Evolutionary conservation across 441 rosid genomes (phyloP).

Genomic region (Gossypium davidsonii): DNA sequence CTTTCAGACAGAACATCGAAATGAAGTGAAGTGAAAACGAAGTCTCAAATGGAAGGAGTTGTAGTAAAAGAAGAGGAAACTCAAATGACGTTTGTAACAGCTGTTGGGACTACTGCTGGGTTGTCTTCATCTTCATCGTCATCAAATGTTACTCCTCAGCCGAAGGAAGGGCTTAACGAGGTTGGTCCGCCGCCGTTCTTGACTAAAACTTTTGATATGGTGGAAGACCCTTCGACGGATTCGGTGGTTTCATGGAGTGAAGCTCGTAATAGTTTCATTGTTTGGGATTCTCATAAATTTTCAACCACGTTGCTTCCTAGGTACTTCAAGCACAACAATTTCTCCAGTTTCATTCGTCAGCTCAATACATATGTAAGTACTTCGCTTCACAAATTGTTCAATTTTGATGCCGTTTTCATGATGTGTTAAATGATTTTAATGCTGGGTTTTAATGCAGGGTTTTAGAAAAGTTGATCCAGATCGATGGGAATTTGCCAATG

Average conservation of each 20-base stretch:
- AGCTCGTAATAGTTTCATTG: constrained; percentile 55
- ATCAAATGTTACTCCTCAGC: constrained; percentile 41
- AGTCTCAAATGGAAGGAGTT: constrained; percentile 29
- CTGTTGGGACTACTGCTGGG: constrained; percentile 2
- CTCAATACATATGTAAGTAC: constrained; percentile 64
- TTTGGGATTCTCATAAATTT: constrained; percentile 54
- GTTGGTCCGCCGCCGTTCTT: constrained; percentile 68
- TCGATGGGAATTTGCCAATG: constrained; percentile 84
- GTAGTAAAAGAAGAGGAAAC: constrained; percentile 52
- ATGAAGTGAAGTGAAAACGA: neutral
- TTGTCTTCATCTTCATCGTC: constrained; percentile 46
- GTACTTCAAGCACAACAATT: constrained; percentile 58
- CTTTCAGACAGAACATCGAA: neutral
- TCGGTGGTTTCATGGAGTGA: constrained; percentile 55
- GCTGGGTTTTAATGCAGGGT: constrained; percentile 37
- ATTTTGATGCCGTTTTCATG: no score
- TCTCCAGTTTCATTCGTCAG: constrained; percentile 71
- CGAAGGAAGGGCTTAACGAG: constrained; percentile 65
- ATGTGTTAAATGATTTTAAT: neutral
- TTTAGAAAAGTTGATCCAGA: constrained; percentile 85
- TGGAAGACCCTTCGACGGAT: constrained; percentile 54
- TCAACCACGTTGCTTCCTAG: constrained; percentile 48
- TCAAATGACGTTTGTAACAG: constrained; percentile 12
- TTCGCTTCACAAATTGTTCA: neutral
- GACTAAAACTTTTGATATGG: constrained; percentile 58